A percentile compares a stretch with the other conserved stretches of the same genome.
These are phyloP conservation scores for Pittosporum tobira DNA, from an alignment of 129 eudicot genomes.

Conservation along the genomic window DNA sequence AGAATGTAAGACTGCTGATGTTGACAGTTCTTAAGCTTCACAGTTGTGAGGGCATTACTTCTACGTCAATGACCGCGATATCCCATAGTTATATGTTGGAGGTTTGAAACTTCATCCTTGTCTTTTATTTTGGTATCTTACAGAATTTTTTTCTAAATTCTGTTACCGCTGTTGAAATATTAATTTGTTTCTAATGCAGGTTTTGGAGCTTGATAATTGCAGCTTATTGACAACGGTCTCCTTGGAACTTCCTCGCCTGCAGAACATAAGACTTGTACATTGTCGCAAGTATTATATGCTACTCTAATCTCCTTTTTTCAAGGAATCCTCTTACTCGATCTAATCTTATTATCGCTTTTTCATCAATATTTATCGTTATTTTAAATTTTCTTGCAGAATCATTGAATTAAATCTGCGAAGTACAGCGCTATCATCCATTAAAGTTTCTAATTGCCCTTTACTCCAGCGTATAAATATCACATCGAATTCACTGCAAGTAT, in stretches of 20 bases:
- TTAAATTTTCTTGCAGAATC: conserved; percentile 46
- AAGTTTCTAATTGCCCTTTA: conserved; percentile 77
- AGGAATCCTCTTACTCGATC: neutral
- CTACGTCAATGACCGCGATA: conserved; percentile 91
- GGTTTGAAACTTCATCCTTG: conserved; percentile 39
- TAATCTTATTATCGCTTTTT: neutral
- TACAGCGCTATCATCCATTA: conserved; percentile 52
- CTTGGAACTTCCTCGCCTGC: conserved; percentile 73
- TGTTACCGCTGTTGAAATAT: neutral
- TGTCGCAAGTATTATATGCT: conserved; percentile 68
- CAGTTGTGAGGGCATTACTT: conserved; percentile 94
- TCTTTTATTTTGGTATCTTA: neutral
- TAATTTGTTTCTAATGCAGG: conserved; percentile 32
- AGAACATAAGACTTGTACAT: conserved; percentile 80
- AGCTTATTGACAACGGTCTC: conserved; percentile 72
- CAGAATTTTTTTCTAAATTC: neutral
- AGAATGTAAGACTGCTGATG: conserved; percentile 81
- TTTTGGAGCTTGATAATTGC: conserved; percentile 93
- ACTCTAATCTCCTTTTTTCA: neutral
- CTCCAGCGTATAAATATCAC: conserved; percentile 77
- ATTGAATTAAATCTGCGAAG: conserved; percentile 66
- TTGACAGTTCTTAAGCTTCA: conserved; percentile 91
- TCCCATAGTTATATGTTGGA: conserved; percentile 60
- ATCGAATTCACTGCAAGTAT: conserved; percentile 69
- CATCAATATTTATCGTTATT: conserved; percentile 6